These are phyloP conservation scores for Wickerhamomyces bovis DNA, from an alignment of 805 yeast species.

Conservation along the genomic window DNA sequence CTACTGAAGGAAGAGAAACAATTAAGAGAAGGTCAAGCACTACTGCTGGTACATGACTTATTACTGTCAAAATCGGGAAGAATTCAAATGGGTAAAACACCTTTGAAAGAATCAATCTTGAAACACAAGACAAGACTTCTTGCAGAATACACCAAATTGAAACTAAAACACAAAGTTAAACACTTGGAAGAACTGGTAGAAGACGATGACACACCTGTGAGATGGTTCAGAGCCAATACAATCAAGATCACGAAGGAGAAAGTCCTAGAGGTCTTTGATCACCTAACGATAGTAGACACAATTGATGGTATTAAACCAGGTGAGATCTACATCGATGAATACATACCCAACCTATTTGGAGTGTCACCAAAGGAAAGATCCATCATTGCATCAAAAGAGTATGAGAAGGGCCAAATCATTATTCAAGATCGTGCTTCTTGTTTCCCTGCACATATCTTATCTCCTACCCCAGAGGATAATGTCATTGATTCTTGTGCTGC, in stretches of 20 bases:
- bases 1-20: constrained; percentile 51
- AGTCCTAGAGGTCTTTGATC: constrained; percentile 30
- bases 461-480: constrained; percentile 51
- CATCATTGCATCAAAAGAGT: constrained; percentile 61
- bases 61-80: constrained; percentile 70
- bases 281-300: constrained; percentile 36
- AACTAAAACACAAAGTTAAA: constrained; percentile 63
- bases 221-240: constrained; percentile 77
- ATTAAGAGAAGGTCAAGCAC: constrained; percentile 46
- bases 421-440: constrained; percentile 97
- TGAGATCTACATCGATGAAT: constrained; percentile 63
- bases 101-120: constrained; percentile 75
- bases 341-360: constrained; percentile 74
- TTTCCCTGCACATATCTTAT: constrained; percentile 83
- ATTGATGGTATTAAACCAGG: constrained; percentile 46
- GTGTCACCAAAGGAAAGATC: constrained; percentile 64
- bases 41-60: constrained; percentile 75
- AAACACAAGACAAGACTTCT: constrained; percentile 73
- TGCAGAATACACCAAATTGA: constrained; percentile 76
- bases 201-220: constrained; percentile 61
- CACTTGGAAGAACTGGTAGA: constrained; percentile 47
- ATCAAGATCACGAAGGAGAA: constrained; percentile 37
- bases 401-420: constrained; percentile 70
- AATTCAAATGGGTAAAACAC: constrained; percentile 84
- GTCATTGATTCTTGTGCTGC: constrained; percentile 96